Conservation (phyloP, 2,329 filamentous ascomycete species). For the Didymella exigua region DNA sequence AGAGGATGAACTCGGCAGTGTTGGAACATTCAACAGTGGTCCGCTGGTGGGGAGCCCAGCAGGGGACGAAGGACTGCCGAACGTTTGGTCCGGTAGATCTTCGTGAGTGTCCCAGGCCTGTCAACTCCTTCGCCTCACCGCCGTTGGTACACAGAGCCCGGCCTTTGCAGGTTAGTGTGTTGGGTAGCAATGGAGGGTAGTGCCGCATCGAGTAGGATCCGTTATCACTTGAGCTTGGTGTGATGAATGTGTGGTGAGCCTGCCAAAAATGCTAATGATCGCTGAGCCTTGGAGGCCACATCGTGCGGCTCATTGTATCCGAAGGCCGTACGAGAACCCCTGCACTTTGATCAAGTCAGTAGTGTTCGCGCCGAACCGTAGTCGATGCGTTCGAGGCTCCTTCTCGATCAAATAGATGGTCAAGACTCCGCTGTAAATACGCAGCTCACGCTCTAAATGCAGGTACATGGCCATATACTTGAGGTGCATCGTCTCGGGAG, state of each 20-base stretch:
- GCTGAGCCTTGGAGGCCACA: not conserved
- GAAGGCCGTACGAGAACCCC: not conserved
- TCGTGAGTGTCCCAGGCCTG: not conserved
- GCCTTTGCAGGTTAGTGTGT: not conserved
- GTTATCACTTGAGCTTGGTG: not conserved
- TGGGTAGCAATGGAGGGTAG: slow-evolving; percentile 2
- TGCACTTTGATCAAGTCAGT: not conserved
- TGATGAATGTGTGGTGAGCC: not conserved
- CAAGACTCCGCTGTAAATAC: not conserved
- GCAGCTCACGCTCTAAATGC: not conserved
- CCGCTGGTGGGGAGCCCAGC: not conserved
- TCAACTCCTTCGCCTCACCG: not conserved
- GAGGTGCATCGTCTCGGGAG: not conserved
- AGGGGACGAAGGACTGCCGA: not conserved
- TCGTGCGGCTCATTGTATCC: not conserved
- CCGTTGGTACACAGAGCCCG: not conserved
- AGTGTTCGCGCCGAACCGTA: not conserved
- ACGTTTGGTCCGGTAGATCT: slow-evolving; percentile 4
- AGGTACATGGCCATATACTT: not conserved
- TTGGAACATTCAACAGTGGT: not conserved
- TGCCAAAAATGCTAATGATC: not conserved
- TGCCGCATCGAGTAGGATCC: not conserved
- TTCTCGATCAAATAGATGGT: not conserved
- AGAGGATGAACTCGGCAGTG: not conserved
- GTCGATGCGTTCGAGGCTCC: not conserved